phyloP scores from a whole-genome alignment of 2,329 filamentous ascomycete genomes.

The Ilyonectria destructans region DNA sequence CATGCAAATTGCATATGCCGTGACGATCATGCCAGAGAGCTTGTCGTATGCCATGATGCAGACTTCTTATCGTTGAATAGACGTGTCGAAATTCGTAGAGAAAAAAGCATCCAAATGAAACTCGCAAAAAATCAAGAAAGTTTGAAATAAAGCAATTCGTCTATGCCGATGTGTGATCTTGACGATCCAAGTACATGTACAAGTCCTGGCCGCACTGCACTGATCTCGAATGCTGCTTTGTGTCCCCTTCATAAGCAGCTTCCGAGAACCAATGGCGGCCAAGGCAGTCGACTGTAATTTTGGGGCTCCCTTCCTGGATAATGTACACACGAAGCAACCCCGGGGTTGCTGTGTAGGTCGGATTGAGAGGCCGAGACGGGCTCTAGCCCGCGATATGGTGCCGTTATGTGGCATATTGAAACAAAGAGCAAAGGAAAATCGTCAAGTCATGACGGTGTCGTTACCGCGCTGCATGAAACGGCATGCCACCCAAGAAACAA shows the following conservation, averaged over 20 bases:
- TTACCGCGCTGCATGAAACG: constrained; percentile 54
- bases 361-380: constrained; percentile 41
- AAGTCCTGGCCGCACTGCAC: constrained; percentile 45
- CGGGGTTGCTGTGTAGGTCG: constrained; percentile 50
- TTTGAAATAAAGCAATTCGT: constrained; percentile 44
- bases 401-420: constrained; percentile 50
- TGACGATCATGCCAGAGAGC: constrained; percentile 34
- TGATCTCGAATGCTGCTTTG: constrained; percentile 31
- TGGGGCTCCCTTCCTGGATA: constrained; percentile 50
- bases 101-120: constrained; percentile 36
- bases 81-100: constrained; percentile 32
- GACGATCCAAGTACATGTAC: constrained; percentile 55
- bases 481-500: constrained; percentile 44
- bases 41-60: constrained; percentile 34
- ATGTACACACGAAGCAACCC: constrained; percentile 55
- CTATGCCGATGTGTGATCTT: constrained; percentile 50
- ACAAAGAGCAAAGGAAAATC: constrained; percentile 58
- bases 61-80: constrained; percentile 23
- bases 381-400: constrained; percentile 45
- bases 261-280: constrained; percentile 33
- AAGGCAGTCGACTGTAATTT: constrained; percentile 44
- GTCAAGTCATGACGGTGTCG: constrained; percentile 60
- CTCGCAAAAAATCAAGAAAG: constrained; percentile 44
- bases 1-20: constrained; percentile 34
- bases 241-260: constrained; percentile 35